Conservation (phyloP, 768 basidiomycete genomes). For the Ramaria sp. region DNA sequence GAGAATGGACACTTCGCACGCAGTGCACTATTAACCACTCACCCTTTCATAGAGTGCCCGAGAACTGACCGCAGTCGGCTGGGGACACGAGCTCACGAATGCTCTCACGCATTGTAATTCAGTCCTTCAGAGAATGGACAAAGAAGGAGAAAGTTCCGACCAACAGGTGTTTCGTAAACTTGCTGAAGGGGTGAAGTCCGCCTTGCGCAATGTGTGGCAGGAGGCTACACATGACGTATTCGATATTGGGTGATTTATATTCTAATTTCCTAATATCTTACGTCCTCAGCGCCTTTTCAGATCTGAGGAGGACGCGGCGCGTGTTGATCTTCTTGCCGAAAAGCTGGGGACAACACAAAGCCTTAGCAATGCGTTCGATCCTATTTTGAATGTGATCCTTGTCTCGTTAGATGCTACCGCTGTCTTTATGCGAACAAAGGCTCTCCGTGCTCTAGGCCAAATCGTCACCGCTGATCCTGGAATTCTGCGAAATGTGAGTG, state of each 20-base stretch:
- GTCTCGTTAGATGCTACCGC: constrained; percentile 72
- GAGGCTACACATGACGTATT: constrained; percentile 64
- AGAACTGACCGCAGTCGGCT: constrained; percentile 67
- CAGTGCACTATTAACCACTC: background rate
- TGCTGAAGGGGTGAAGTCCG: constrained; percentile 45
- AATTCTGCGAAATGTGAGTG: constrained; percentile 61
- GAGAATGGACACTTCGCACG: constrained; percentile 15
- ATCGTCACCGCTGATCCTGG: constrained; percentile 84
- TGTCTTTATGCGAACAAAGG: constrained; percentile 92
- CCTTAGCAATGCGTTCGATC: constrained; percentile 71
- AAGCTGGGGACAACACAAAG: constrained; percentile 68
- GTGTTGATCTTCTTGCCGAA: constrained; percentile 61
- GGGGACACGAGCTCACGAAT: constrained; percentile 75
- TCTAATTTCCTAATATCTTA: background rate
- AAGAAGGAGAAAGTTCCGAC: constrained; percentile 23
- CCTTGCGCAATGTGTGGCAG: constrained; percentile 67
- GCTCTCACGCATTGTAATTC: constrained; percentile 49
- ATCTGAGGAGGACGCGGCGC: constrained; percentile 57
- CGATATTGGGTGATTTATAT: constrained; percentile 51
- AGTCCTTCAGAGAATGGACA: constrained; percentile 31
- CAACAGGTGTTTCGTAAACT: constrained; percentile 25
- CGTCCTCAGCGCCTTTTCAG: constrained; percentile 22
- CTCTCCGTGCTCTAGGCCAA: constrained; percentile 78
- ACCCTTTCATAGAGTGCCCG: constrained; percentile 55
- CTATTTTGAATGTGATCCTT: constrained; percentile 72